Conservation (phyloP, 352 stramenopile genomes). For the Globisporangium alternatum region DNA sequence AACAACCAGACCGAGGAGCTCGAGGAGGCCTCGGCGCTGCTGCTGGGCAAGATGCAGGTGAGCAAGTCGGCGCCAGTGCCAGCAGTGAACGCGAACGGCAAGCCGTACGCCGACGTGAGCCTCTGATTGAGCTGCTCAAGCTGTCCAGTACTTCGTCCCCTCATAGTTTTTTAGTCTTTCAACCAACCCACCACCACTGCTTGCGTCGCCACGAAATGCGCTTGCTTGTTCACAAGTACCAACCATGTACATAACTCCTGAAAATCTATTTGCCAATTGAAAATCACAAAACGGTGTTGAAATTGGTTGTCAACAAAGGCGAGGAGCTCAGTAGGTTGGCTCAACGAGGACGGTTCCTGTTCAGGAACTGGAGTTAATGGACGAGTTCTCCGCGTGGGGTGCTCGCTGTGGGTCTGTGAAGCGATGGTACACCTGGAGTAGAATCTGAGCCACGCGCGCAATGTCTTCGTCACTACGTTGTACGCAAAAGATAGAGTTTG, state of each 20-base stretch:
- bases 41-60: slow-evolving; percentile 23
- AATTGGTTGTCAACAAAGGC: neutral
- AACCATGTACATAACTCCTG: neutral
- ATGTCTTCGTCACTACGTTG: slow-evolving; percentile 45
- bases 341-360: neutral
- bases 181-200: neutral
- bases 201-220: neutral
- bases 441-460: slow-evolving; percentile 21
- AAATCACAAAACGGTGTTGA: neutral
- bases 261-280: slow-evolving; percentile 1
- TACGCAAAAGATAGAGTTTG: neutral
- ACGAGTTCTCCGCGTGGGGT: neutral
- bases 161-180: slow-evolving; percentile 9
- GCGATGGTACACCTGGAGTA: slow-evolving; percentile 20
- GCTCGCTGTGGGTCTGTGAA: neutral
- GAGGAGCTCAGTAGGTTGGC: neutral
- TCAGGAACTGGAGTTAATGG: neutral
- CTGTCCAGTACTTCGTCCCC: neutral
- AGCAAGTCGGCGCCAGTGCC: slow-evolving; percentile 16
- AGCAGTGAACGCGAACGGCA: slow-evolving; percentile 18
- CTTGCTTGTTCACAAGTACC: neutral
- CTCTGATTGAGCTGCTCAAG: slow-evolving; percentile 24
- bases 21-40: slow-evolving; percentile 15
- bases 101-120: slow-evolving; percentile 50
- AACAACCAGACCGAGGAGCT: slow-evolving; percentile 27